Conservation (phyloP, 2,329 filamentous ascomycete genomes). For the Trichoderma asperellum region DNA sequence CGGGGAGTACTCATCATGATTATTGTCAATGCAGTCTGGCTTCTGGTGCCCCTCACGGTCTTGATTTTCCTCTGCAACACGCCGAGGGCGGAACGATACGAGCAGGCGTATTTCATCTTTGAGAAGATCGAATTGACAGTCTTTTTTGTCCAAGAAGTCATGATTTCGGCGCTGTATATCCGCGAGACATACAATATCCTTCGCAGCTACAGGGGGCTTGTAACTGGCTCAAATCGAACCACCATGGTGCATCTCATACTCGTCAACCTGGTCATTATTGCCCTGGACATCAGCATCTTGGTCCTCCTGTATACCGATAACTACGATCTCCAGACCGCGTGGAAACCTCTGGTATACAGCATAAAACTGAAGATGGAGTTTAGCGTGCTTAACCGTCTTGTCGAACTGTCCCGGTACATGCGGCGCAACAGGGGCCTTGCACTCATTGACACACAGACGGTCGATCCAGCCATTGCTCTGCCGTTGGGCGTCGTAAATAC, state of each 20-base stretch:
- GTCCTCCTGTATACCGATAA: conserved; percentile 38
- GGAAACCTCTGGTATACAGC: conserved; percentile 42
- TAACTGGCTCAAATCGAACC: conserved; percentile 18
- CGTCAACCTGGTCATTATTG: conserved; percentile 48
- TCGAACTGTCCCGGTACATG: conserved; percentile 34
- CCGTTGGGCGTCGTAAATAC: conserved; percentile 7
- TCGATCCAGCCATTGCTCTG: neutral
- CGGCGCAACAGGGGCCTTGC: conserved; percentile 21
- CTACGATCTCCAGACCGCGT: conserved; percentile 41
- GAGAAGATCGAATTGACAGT: conserved; percentile 59
- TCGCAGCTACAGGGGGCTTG: conserved; percentile 43
- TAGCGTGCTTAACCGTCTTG: conserved; percentile 40
- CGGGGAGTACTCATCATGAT: conserved; percentile 60
- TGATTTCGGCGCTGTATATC: conserved; percentile 57
- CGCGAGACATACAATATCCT: conserved; percentile 54
- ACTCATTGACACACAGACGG: conserved; percentile 22
- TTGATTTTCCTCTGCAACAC: conserved; percentile 57
- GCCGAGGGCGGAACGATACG: conserved; percentile 24
- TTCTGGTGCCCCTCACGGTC: conserved; percentile 59
- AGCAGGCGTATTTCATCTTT: conserved; percentile 45
- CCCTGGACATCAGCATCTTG: conserved; percentile 46
- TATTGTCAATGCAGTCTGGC: conserved; percentile 54
- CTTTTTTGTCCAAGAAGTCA: conserved; percentile 57
- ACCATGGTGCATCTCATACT: conserved; percentile 43
- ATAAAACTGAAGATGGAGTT: conserved; percentile 44